Conservation (phyloP, 208 protist species). For the Trypanosoma theileri region DNA sequence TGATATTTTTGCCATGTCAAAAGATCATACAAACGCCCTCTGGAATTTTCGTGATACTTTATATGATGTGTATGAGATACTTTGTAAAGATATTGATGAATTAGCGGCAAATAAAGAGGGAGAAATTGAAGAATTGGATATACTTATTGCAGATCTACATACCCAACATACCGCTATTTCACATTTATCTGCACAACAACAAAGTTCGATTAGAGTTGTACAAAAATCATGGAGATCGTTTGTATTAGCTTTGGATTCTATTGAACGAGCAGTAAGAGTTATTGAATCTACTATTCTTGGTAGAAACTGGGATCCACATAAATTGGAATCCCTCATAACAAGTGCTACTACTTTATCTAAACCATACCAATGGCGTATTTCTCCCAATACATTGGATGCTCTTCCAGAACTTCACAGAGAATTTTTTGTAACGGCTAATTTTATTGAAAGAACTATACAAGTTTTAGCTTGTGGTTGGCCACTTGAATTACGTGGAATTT, state of each 20-base stretch:
- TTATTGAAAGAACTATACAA: conserved; percentile 56
- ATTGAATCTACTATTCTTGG: conserved; percentile 68
- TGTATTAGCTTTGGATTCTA: conserved; percentile 36
- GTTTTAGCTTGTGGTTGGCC: conserved; percentile 70
- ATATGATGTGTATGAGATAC: conserved; percentile 30
- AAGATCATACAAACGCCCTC: conserved; percentile 38
- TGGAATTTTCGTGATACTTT: conserved; percentile 32
- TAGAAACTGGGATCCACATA: conserved; percentile 44
- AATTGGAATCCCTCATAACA: conserved; percentile 52
- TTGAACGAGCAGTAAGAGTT: conserved; percentile 33
- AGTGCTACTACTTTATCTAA: conserved; percentile 40
- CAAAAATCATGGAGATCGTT: conserved; percentile 56
- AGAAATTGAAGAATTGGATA: conserved; percentile 45
- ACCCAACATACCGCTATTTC: conserved; percentile 51
- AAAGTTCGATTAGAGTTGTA: conserved; percentile 43
- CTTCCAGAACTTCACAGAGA: conserved; percentile 52
- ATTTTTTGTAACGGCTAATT: conserved; percentile 71
- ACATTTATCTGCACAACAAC: conserved; percentile 38
- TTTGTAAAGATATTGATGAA: conserved; percentile 46
- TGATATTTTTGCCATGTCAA: conserved; percentile 27
- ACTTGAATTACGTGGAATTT: conserved; percentile 48
- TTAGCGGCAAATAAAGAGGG: conserved; percentile 37
- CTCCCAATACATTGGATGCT: conserved; percentile 63
- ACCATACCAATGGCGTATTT: conserved; percentile 46
- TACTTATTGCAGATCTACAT: conserved; percentile 52